Evolutionary conservation across 2,329 filamentous ascomycete genomes (phyloP), one percentile per base, ranked within the genome.

Genomic region (Exophiala sp.): DNA sequence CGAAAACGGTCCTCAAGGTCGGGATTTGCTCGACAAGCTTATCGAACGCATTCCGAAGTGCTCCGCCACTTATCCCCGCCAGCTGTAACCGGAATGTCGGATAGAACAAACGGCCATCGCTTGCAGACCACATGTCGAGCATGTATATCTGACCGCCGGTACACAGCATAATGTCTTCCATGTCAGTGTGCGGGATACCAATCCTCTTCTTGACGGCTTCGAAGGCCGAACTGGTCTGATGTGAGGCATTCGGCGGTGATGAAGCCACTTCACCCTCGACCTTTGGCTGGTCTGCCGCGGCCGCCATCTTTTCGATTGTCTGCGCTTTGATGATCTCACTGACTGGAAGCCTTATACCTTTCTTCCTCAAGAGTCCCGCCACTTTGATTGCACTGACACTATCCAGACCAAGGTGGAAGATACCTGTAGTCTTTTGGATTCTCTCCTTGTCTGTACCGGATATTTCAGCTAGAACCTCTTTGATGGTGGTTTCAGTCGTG

Each of bases 301-400:
- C 55, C 19, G 79, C 78, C 74, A 95, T 88, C 1, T 81, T 76
- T 1, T 68, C 63, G 18, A 94, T 73, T 0, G 80, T 88, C 2
- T 76, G 73, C 1, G 82, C 80, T 52, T 72, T 79, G 2, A 94
- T 69, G 60, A 95, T 79, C 32, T 87, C 79, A 35, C 85, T 82
- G 2, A 91, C 85, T 27, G 76, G 75, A 1, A 95, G 65, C 10
- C 70, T 66, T 6, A 95, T 67, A 0, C 74, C 78, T 35, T 74
- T 68, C 58, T 79, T 85, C 35, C 80, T 81, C 2, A 96, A 70
- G 6, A 89, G 71, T 0, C 83, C 78, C 7, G 82, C 81, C 2
- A 89, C 81, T 62, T 93, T 94, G 70, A 96, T 93, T 1, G 88
- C 85, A 56, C 84, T 91, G 65, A 96, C 95, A 0, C 90, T 96